phyloP scores from a whole-genome alignment of 1,139 yeast species.

The Candida pseudoviswanathii region DNA sequence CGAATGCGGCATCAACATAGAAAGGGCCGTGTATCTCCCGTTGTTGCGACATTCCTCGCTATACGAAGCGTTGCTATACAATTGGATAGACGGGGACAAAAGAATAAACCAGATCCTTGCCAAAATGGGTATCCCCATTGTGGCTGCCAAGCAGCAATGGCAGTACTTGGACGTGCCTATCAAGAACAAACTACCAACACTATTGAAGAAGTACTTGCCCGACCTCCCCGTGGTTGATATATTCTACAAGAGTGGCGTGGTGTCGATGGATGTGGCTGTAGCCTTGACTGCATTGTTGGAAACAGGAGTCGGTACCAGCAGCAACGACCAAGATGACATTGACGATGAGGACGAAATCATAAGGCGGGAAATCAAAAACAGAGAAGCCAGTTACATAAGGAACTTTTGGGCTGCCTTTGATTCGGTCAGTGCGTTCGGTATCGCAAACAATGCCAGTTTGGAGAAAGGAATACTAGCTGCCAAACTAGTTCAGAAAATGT shows the following conservation, averaged over 20 bases:
- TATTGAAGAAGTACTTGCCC: slow-evolving; percentile 70
- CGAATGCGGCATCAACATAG: slow-evolving; percentile 69
- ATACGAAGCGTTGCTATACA: slow-evolving; percentile 87
- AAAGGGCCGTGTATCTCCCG: slow-evolving; percentile 84
- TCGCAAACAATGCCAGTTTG: slow-evolving; percentile 4
- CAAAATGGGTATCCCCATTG: slow-evolving; percentile 90
- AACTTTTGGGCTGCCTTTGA: slow-evolving; percentile 98
- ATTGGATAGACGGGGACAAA: slow-evolving; percentile 80
- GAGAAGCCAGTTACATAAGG: slow-evolving; percentile 77
- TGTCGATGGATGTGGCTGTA: slow-evolving; percentile 94
- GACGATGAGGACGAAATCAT: slow-evolving; percentile 41
- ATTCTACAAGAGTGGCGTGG: slow-evolving; percentile 63
- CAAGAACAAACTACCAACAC: slow-evolving; percentile 70
- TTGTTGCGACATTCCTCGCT: slow-evolving; percentile 90
- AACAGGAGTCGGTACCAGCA: slow-evolving; percentile 45
- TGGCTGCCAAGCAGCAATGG: slow-evolving; percentile 91
- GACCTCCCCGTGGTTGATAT: slow-evolving; percentile 64
- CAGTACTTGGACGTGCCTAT: slow-evolving; percentile 81
- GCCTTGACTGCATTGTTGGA: slow-evolving; percentile 84
- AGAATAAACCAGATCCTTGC: slow-evolving; percentile 90
- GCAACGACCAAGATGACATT: slow-evolving; percentile 22
- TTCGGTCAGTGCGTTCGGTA: slow-evolving; percentile 71
- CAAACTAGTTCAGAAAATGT: slow-evolving; percentile 76
- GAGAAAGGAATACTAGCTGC: slow-evolving; percentile 50
- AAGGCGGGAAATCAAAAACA: slow-evolving; percentile 44